Conservation (phyloP, 1,139 yeast genomes). For the Protomyces gravidus region DNA sequence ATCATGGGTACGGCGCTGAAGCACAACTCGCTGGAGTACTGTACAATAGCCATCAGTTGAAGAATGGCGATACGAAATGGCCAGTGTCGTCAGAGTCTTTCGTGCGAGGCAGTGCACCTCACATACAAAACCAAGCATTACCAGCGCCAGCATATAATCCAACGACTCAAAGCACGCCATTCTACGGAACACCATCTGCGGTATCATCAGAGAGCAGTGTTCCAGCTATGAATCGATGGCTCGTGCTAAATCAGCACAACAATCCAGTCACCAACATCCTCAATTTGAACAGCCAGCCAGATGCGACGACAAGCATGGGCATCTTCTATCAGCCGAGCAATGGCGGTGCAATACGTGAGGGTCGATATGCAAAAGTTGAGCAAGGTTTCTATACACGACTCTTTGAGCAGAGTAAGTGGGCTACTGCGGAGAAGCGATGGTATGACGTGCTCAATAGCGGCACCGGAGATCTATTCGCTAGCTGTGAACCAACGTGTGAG, state of each 20-base stretch:
- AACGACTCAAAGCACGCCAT: background rate
- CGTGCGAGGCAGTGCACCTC: constrained; percentile 17
- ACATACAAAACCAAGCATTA: too few species aligned
- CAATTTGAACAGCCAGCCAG: background rate
- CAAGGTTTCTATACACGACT: constrained; percentile 18
- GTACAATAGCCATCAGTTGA: background rate
- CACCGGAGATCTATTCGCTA: constrained; percentile 14
- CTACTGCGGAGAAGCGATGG: constrained; percentile 20
- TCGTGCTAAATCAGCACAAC: constrained; percentile 11
- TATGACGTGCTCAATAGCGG: constrained; percentile 22
- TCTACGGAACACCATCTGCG: background rate
- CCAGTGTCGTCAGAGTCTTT: constrained; percentile 5
- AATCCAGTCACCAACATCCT: constrained; percentile 19
- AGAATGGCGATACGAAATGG: background rate
- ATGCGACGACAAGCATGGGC: background rate
- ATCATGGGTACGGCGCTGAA: background rate
- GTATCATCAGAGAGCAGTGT: background rate
- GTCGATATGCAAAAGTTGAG: constrained; percentile 19
- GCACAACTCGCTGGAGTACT: background rate
- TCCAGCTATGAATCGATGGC: constrained; percentile 14
- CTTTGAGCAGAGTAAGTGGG: constrained; percentile 14
- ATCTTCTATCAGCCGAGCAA: background rate
- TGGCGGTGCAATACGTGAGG: background rate
- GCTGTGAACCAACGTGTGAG: constrained; percentile 4
- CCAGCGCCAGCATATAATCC: background rate